Evolutionary conservation across 768 basidiomycete genomes (phyloP), one percentile per base, ranked within the genome.

Genomic region (Tylopilus sp.): DNA sequence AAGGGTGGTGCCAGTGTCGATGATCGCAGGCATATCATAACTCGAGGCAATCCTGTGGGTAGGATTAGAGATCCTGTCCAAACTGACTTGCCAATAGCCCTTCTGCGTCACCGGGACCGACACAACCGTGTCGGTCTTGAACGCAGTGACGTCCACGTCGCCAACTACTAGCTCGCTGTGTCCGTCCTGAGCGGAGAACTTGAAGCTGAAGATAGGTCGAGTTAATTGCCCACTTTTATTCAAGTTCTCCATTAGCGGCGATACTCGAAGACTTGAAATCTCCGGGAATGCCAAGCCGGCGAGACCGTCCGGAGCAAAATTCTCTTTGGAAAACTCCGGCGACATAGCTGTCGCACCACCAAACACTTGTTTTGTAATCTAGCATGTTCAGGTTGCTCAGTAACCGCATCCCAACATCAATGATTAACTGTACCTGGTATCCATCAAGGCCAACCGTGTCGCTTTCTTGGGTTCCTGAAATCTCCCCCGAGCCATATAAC

Each of bases 121-220:
- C 8, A 72, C 73, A 59, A 82, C 69, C 1, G 55, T 59, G 61
- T 81, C 65, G 9, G 64, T 63, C 42, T 79, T 80, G 48, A 79
- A 81, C 26, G 82, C 61, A 56, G 70, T 69, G 7, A 79, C 61
- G 62, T 79, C 72, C 15, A 72, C 70, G 8, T 69, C 71, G 10
- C 64, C 64, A 12, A 66, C 36, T 12, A 22, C 46, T 50, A 64
- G 6, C 22, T 56, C 44, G 44, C 64, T 64, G 35, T 38, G 18
- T 30, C 52, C 58, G 28, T 41, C n/a, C 10, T 43, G 47, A 3
- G 60, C 51, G 28, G 71, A 66, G 15, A 82, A 61, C 65, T 75
- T 76, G 65, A 83, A 78, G 25, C 74, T 69, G 59, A 82, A 77
- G 50, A 67, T 62, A 3, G 22, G 35, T 22, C 25, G 17, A 22